These are phyloP conservation scores for Chrysosphaeria jannelii DNA, from an alignment of 2,329 filamentous ascomycete species.

Conservation along the genomic window DNA sequence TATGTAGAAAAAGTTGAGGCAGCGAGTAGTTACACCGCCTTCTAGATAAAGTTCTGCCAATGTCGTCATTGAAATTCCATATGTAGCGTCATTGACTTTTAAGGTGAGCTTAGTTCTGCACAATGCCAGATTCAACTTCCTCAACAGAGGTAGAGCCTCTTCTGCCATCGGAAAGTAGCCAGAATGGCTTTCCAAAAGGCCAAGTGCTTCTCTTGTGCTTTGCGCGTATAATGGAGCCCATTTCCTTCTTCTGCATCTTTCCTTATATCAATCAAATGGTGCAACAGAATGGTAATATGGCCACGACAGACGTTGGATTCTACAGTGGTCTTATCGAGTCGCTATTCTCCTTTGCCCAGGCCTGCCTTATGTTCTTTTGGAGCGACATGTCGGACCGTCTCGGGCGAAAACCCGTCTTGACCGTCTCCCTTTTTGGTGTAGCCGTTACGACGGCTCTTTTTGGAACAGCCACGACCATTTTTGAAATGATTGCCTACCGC, in stretches of 20 bases:
- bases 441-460: constrained; percentile 30
- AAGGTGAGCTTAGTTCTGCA: no score
- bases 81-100: no score
- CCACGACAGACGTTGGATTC: constrained; percentile 41
- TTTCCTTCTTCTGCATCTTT: constrained; percentile 63
- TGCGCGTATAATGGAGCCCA: constrained; percentile 39
- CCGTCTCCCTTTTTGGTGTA: constrained; percentile 34
- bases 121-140: no score
- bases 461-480: constrained; percentile 32
- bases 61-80: no score
- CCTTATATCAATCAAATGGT: constrained; percentile 60
- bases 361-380: constrained; percentile 50
- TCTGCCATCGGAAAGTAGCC: no score
- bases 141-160: no score
- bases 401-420: constrained; percentile 11
- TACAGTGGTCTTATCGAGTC: constrained; percentile 49
- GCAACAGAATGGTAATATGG: constrained; percentile 27
- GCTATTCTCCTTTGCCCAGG: constrained; percentile 45
- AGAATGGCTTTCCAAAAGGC: no score
- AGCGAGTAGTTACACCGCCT: no score
- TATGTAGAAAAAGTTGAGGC: no score
- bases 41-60: no score
- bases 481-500: constrained; percentile 45
- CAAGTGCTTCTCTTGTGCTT: constrained; percentile 49
- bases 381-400: constrained; percentile 30